phyloP scores from a whole-genome alignment of 768 basidiomycete genomes.

The Mycena filopes region DNA sequence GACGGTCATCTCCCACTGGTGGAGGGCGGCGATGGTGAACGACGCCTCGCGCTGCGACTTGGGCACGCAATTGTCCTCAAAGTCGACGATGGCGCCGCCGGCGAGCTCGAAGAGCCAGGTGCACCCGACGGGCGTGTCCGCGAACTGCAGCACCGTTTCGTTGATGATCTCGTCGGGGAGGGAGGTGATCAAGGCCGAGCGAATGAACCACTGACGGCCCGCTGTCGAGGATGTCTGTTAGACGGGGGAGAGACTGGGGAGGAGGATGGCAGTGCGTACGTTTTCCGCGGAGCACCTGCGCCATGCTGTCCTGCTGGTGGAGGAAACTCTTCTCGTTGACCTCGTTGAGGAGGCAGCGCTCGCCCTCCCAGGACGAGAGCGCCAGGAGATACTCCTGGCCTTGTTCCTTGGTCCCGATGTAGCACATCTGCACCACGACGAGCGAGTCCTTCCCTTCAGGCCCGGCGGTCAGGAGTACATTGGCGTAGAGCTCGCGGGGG shows the following conservation, averaged over 20 bases:
- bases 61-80: constrained; percentile 79
- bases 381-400: constrained; percentile 82
- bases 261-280: constrained; percentile 51
- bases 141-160: constrained; percentile 83
- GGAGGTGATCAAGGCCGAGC: constrained; percentile 83
- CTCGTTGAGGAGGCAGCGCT: constrained; percentile 86
- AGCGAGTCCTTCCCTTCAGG: constrained; percentile 86
- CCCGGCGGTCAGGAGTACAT: constrained; percentile 90
- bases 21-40: constrained; percentile 89
- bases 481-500: constrained; percentile 89
- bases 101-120: constrained; percentile 95
- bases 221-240: constrained; percentile 49
- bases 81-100: constrained; percentile 81
- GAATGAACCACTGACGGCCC: constrained; percentile 91
- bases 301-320: constrained; percentile 91
- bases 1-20: constrained; percentile 91
- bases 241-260: background rate
- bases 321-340: constrained; percentile 91
- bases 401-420: constrained; percentile 78
- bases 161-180: constrained; percentile 90
- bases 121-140: constrained; percentile 88
- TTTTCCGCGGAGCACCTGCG: constrained; percentile 88
- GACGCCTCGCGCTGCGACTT: constrained; percentile 81
- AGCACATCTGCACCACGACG: constrained; percentile 93
- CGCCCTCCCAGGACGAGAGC: constrained; percentile 91